Evolutionary conservation across 176 grass and related monocot species (phyloP), one percentile per base, ranked within the genome.

Genomic region (Chloris gayana): DNA sequence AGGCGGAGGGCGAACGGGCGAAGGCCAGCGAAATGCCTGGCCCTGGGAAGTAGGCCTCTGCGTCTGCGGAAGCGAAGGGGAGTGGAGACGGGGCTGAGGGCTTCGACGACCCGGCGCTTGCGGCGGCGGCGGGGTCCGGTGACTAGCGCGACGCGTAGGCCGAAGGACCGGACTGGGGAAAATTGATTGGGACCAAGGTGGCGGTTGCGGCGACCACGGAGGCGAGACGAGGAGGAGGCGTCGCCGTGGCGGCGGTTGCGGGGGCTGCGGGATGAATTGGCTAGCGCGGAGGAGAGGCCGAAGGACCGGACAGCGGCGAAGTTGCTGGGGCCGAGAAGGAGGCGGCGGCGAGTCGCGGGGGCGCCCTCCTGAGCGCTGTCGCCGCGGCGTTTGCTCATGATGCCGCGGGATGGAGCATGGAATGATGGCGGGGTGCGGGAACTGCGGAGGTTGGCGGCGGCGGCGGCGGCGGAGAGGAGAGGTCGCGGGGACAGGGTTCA

Each of bases 1-100:
- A 79, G 30, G 61, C 62, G 39, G 30, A 88, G 33, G 79, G 17
- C 76, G 72, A 85, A 79, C 9, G 76, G 84, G 62, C 85, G 76
- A 68, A 74, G 1, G 56, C 18, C 63, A 64, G 49, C 59, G 75
- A 81, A 66, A 35, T n/a, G 85, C 39, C 46, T 47, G 57, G 1
- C 45, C 14, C 46, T 38, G 74, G 35, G 3, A 6, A 0, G 22
- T 34, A 35, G 0, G 30, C 50, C 0, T 30, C 53, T 13, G 24
- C 18, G 17, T 14, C 38, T 34, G 19, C 49, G 69, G 80, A 49
- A 13, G 76, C 25, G 32, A 11, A 10, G 15, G 72, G 57, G 76
- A 18, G 42, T 5, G 62, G 45, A 25, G 44, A 35, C 29, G 49
- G 26, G 44, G 25, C 2, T 14, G 11, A 9, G 37, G 21, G 31